Conservation (phyloP, 2,329 filamentous ascomycete species). For the Monilinia fructicola region DNA sequence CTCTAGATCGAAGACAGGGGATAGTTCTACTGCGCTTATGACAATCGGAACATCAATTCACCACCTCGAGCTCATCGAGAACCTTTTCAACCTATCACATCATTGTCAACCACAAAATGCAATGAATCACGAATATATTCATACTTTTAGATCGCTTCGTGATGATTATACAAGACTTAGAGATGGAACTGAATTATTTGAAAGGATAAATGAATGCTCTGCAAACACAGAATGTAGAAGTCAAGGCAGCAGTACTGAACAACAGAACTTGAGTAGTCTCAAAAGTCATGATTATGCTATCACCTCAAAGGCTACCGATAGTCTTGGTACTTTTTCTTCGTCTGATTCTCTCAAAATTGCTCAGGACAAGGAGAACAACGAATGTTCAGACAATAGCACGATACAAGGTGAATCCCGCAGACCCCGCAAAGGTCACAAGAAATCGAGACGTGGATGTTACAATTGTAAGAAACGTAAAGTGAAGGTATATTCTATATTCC, state of each 20-base stretch:
- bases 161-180: not conserved
- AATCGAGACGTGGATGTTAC: slow-evolving; percentile 12
- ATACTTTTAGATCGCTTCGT: not conserved
- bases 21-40: too few species aligned
- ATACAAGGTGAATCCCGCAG: not conserved
- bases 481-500: not conserved
- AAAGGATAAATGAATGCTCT: not conserved
- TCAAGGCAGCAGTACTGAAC: not conserved
- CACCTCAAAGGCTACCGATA: not conserved
- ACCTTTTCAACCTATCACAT: not conserved
- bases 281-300: not conserved
- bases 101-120: not conserved
- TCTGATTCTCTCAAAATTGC: not conserved
- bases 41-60: not conserved
- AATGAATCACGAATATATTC: not conserved
- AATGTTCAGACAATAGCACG: not conserved
- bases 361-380: not conserved
- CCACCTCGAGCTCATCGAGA: too few species aligned
- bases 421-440: slow-evolving; percentile 7
- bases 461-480: slow-evolving; percentile 15
- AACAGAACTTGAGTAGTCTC: not conserved
- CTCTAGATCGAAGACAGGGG: too few species aligned
- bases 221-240: not conserved
- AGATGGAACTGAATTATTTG: not conserved
- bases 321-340: too few species aligned